Evolutionary conservation across 495 filamentous ascomycete genomes (phyloP).

Genomic region (Cudoniella acicularis): DNA sequence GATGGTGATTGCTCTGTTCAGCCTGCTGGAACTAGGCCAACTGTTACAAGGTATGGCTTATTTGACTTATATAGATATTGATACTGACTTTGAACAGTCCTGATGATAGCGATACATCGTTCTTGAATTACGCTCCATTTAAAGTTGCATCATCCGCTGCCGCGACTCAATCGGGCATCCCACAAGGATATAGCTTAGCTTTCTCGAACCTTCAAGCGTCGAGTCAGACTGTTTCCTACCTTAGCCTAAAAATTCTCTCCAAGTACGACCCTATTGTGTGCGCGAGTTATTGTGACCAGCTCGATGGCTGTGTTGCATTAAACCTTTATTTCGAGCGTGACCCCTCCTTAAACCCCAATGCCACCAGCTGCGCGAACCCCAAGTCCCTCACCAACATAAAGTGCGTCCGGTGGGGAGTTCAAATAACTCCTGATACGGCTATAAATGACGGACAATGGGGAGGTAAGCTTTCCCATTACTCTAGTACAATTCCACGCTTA

Average conservation of each 20-base stretch:
- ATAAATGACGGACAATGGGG: constrained; percentile 36
- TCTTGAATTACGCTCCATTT: constrained; percentile 4
- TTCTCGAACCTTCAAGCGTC: constrained; percentile 37
- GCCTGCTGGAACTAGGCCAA: constrained; percentile 16
- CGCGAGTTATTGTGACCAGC: constrained; percentile 30
- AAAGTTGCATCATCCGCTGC: background rate
- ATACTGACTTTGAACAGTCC: constrained; percentile 6
- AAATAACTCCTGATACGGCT: constrained; percentile 28
- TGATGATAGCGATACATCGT: constrained; percentile 1
- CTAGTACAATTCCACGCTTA: background rate
- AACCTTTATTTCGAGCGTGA: constrained; percentile 48
- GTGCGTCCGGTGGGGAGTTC: constrained; percentile 47
- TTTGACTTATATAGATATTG: background rate
- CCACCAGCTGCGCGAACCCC: constrained; percentile 39
- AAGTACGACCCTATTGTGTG: constrained; percentile 41
- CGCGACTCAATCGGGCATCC: constrained; percentile 29
- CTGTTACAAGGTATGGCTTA: constrained; percentile 1
- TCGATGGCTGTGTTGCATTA: constrained; percentile 31
- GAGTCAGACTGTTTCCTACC: constrained; percentile 34
- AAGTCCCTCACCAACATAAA: constrained; percentile 47
- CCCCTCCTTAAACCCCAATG: constrained; percentile 32
- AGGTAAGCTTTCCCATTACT: constrained; percentile 25
- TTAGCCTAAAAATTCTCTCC: constrained; percentile 30
- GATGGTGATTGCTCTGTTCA: constrained; percentile 5
- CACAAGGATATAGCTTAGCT: constrained; percentile 35